Percentiles rank a stretch among this genome's conserved stretches.
phyloP scores from a whole-genome alignment of 805 yeast species.

The Starmera dryadoides region DNA sequence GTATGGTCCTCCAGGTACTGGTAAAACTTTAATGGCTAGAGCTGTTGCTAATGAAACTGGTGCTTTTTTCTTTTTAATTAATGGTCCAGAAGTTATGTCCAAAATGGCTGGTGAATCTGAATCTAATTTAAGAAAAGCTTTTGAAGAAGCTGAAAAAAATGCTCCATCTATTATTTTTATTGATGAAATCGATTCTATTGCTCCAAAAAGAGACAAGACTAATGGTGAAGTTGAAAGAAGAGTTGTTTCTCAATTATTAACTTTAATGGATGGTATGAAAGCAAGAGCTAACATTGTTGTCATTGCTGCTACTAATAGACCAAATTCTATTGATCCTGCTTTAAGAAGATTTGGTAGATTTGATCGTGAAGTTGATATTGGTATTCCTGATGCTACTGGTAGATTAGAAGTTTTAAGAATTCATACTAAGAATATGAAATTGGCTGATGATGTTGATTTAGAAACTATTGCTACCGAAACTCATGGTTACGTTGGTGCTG shows the following conservation, averaged over 20 bases:
- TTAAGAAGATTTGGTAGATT: constrained; percentile 84
- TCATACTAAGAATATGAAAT: constrained; percentile 98
- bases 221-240: constrained; percentile 99
- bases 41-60: constrained; percentile 99
- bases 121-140: constrained; percentile 93
- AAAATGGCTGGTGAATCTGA: constrained; percentile 99
- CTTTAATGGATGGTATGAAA: constrained; percentile 99
- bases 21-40: constrained; percentile 98
- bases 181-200: constrained; percentile 97
- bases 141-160: constrained; percentile 98
- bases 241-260: constrained; percentile 94
- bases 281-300: constrained; percentile 98
- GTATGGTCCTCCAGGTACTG: constrained; percentile 99
- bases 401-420: constrained; percentile 94
- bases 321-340: constrained; percentile 72
- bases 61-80: constrained; percentile 94
- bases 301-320: constrained; percentile 91
- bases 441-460: constrained; percentile 89
- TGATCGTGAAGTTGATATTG: constrained; percentile 85
- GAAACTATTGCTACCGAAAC: constrained; percentile 96
- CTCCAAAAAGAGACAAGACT: constrained; percentile 99
- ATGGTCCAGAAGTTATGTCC: constrained; percentile 99
- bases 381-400: constrained; percentile 97
- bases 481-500: constrained; percentile 99
- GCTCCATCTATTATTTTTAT: constrained; percentile 97